Evolutionary conservation across 371 early-diverging fungal genomes (phyloP), one percentile per base, ranked within the genome.

Genomic region (Mucor sp.): DNA sequence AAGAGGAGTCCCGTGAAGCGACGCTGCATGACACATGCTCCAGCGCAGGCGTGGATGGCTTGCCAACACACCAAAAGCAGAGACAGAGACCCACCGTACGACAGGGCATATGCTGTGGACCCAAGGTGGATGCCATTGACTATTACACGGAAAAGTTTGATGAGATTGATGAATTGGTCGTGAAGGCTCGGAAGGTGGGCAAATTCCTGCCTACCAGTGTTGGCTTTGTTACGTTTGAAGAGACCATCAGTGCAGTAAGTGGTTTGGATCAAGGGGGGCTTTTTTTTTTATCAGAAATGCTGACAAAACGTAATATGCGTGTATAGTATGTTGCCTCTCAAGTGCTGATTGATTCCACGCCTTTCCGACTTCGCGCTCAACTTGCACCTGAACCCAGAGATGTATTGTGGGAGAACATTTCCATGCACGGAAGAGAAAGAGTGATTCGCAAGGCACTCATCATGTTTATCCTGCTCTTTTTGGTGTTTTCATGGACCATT

Each of bases 221-320:
- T 7, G 94, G 90, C 0, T 93, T 94, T 79, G 90, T 93, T 21
- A 93, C 94, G 3, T 93, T 94, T 78, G 91, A 90, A 68, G 89
- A 87, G 44, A 78, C 87, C 44, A 74, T 92, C 63, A 77, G 88
- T 25, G 90, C 89, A 32, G 84, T 83, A 80, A 71, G 81, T 65
- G 17, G 9, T 4, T 15, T 4, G 41, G 17, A 41, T 17, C 14
- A 15, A 41, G 17, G 41, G 41, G 17, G n/a, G n/a, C n/a, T n/a
- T n/a, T n/a, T n/a, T n/a, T n/a, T n/a, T n/a, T n/a, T n/a, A n/a
- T n/a, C n/a, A n/a, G n/a, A n/a, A n/a, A n/a, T n/a, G n/a, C n/a
- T n/a, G n/a, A n/a, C n/a, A n/a, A n/a, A n/a, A n/a, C n/a, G n/a
- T n/a, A n/a, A n/a, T n/a, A n/a, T n/a, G n/a, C n/a, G 41, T 3